Percentiles rank a stretch among this genome's conserved stretches.
These are phyloP conservation scores for Neurospora sp. DNA, from an alignment of 495 filamentous ascomycete species.

Conservation along the genomic window DNA sequence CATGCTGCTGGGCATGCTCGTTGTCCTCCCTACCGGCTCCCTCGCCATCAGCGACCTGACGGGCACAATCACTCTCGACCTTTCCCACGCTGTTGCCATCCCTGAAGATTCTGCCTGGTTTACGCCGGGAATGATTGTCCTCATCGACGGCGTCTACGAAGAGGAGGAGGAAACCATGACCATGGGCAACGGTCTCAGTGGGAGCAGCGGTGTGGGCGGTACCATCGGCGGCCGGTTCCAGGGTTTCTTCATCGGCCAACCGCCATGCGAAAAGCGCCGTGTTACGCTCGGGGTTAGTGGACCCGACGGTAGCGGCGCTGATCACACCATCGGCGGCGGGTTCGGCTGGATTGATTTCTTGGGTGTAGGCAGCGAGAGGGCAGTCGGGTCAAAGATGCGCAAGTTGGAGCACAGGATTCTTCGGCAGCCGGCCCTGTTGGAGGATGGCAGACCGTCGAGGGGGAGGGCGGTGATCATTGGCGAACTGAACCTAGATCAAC, in stretches of 20 bases:
- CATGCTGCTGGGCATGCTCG: conserved; percentile 77
- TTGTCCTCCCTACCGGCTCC: conserved; percentile 69
- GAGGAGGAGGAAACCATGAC: conserved; percentile 60
- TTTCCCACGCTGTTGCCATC: conserved; percentile 69
- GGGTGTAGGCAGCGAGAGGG: conserved; percentile 82
- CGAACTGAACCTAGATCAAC: conserved; percentile 77
- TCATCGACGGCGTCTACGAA: conserved; percentile 90
- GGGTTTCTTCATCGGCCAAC: conserved; percentile 78
- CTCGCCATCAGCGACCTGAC: conserved; percentile 77
- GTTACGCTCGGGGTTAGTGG: conserved; percentile 62
- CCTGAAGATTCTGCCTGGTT: conserved; percentile 86
- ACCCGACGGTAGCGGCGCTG: conserved; percentile 32
- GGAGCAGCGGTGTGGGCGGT: conserved; percentile 72
- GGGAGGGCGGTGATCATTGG: conserved; percentile 61
- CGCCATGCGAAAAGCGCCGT: conserved; percentile 76
- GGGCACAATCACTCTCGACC: conserved; percentile 74
- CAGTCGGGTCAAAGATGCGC: conserved; percentile 72
- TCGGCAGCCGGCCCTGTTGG: conserved; percentile 12
- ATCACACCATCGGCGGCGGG: conserved; percentile 61
- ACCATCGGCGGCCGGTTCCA: conserved; percentile 84
- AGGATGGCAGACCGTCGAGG: conserved; percentile 10
- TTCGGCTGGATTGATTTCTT: conserved; percentile 97
- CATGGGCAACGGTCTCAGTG: conserved; percentile 54
- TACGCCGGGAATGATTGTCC: conserved; percentile 84
- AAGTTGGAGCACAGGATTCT: conserved; percentile 51